phyloP scores from a whole-genome alignment of 805 yeast genomes.

The Saccharomycopsis malanga region DNA sequence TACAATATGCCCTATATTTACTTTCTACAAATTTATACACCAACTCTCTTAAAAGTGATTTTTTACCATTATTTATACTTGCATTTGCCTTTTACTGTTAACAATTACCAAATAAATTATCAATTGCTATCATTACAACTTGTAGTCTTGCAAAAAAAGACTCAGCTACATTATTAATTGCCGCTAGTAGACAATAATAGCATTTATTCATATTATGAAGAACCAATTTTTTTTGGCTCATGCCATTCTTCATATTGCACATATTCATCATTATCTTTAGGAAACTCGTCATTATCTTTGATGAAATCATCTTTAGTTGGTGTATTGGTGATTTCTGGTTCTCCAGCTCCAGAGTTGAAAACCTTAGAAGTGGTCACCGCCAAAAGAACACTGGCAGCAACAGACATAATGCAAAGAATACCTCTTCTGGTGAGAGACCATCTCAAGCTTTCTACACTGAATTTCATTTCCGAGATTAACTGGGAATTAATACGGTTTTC shows the following conservation, averaged over 20 bases:
- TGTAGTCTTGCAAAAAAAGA: too few relatives aligned
- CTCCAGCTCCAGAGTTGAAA: neutral
- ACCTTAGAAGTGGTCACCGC: conserved; percentile 21
- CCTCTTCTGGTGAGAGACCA: conserved; percentile 95
- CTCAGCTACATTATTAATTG: too few relatives aligned
- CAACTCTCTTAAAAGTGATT: too few relatives aligned
- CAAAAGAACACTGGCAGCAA: conserved; percentile 21
- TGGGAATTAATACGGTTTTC: conserved; percentile 79
- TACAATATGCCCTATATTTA: too few relatives aligned
- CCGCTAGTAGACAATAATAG: too few relatives aligned
- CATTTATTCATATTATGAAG: neutral
- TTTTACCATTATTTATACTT: too few relatives aligned
- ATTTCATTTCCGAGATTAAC: conserved; percentile 70
- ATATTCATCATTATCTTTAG: conserved; percentile 12
- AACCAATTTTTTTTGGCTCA: conserved; percentile 6
- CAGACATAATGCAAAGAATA: conserved; percentile 35
- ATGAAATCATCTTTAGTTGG: conserved; percentile 13
- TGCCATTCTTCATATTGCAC: conserved; percentile 18
- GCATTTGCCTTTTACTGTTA: too few relatives aligned
- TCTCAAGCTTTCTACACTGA: conserved; percentile 80
- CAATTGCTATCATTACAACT: too few relatives aligned
- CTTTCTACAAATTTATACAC: too few relatives aligned
- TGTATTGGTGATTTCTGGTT: neutral
- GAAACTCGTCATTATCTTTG: conserved; percentile 15
- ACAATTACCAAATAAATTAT: too few relatives aligned